Base-by-base conservation (phyloP, 2,329 filamentous ascomycete genomes). In the Calonectria multiphialidica region DNA sequence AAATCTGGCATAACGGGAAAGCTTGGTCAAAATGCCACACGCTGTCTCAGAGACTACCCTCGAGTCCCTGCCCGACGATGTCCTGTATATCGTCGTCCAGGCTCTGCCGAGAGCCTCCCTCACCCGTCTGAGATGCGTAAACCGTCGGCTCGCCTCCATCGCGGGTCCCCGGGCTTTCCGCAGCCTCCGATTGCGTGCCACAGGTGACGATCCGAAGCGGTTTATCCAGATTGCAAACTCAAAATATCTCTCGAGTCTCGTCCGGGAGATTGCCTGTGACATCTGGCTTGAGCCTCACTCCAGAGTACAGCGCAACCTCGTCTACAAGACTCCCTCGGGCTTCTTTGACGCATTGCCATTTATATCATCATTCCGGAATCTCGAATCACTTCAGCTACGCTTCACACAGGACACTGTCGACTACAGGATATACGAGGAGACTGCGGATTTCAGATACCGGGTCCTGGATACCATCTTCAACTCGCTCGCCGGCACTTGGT, bases 81-180 rank as follows among this genome's bases (percentile, higher is more conserved):
- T 59, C 53, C 53, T 59, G 12, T 59, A 59, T 21, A 59, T 59
- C 21, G n/a, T 59, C 53, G 21, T 59, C 18, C 53, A 59, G 33
- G 40, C 5, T 7, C 7, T 59, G 2, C 53, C 53, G 1, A 37
- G 30, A 33, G 21, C 53, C 7, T 6, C 53, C 6, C 53, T 59
- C 35, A 59, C 53, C 21, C 33, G 53, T 9, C 35, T 59, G 9
- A 59, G 53, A 59, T 40, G 35, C 9, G 53, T 59, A 18, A 59
- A 59, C 53, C 53, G 53, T 21, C 53, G 53, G 10, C 7, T 59
- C 21, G 53, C 53, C 53, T 59, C 53, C 53, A 40, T 59, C 33
- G 53, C 53, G 7, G 53, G 18, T 25, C 53, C 53, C 53, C 53
- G 53, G 30, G 53, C 53, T 12, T 59, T 59, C 53, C 53, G 53